Evolutionary conservation across 495 filamentous ascomycete genomes (phyloP), one percentile per base, ranked within the genome.

Genomic region (Xylaria telfairii): DNA sequence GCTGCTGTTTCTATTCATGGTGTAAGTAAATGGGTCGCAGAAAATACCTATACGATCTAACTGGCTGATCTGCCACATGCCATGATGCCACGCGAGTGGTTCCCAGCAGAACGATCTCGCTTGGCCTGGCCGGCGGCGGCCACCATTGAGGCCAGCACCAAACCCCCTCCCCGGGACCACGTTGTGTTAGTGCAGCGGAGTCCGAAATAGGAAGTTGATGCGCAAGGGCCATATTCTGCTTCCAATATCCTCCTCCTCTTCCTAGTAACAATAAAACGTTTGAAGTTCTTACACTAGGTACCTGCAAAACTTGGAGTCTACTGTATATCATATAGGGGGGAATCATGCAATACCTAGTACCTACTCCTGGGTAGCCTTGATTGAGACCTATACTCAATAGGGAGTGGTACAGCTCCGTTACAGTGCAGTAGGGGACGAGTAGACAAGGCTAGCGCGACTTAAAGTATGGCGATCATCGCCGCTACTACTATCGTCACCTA

Each of bases 21-120:
- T 37, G 19, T 21, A 34, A n/a, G n/a, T n/a, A n/a, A n/a, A 21
- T 34, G 60, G 21, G 60, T 39, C 26, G 24, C 17, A 21, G 62
- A 34, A 3, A 57, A 37, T 37, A 3, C 8, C 3, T 37, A n/a
- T 39, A 32, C 62, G 15, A 24, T 28, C 5, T 13, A 44, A 39
- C 37, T 51, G 44, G 62, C 19, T 65, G 44, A 49, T 65, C 44
- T 65, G n/a, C 62, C 62, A 65, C 42, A 65, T 49, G 30, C 42
- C 42, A 47, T 51, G 61, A 65, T 49, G 28, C 62, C 62, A 65
- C 62, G 62, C 62, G 62, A 28, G 30, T 10, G 28, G 62, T 37
- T 30, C 62, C 62, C 62, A 65, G 26, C 21, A 37, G 39, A 49
- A 30, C 39, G 62, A 65, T 65, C 26, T 26, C 44, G 37, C 62